Conservation (phyloP, 768 basidiomycete species). For the Xerocomellus chrysenteron region DNA sequence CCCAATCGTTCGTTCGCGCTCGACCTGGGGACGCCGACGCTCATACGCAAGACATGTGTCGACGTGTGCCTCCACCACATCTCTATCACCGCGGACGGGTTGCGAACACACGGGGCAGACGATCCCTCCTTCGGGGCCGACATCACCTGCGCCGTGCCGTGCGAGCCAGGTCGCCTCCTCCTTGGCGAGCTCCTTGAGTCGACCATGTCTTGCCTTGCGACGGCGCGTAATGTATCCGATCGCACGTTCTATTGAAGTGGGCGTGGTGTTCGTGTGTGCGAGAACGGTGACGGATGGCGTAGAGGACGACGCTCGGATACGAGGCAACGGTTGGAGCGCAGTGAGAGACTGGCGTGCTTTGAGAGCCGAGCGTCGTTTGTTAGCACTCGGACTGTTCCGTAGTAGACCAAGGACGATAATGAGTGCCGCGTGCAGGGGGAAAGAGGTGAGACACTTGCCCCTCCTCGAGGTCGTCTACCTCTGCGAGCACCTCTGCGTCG, state of each 20-base stretch:
- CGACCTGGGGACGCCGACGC: constrained; percentile 37
- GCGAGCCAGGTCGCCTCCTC: constrained; percentile 48
- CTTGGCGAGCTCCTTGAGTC: constrained; percentile 63
- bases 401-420: constrained; percentile 26
- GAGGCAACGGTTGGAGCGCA: constrained; percentile 23
- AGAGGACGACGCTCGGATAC: constrained; percentile 24
- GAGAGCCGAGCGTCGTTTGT: constrained; percentile 43
- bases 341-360: constrained; percentile 42
- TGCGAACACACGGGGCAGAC: constrained; percentile 71
- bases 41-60: constrained; percentile 73
- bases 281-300: constrained; percentile 14
- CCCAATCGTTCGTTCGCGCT: constrained; percentile 25
- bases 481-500: constrained; percentile 52
- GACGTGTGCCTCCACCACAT: constrained; percentile 78
- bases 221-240: constrained; percentile 64
- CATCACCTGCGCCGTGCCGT: constrained; percentile 23
- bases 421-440: constrained; percentile 19
- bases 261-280: constrained; percentile 23
- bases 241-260: constrained; percentile 46
- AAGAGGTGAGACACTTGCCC: constrained; percentile 41
- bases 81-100: constrained; percentile 61
- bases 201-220: constrained; percentile 66
- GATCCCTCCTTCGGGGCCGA: constrained; percentile 39
- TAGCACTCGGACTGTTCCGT: constrained; percentile 16
- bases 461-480: constrained; percentile 50